A percentile compares a stretch with the other conserved stretches of the same genome.
These are phyloP conservation scores for Crithidia fasciculata DNA, from an alignment of 208 protist species.

Conservation along the genomic window DNA sequence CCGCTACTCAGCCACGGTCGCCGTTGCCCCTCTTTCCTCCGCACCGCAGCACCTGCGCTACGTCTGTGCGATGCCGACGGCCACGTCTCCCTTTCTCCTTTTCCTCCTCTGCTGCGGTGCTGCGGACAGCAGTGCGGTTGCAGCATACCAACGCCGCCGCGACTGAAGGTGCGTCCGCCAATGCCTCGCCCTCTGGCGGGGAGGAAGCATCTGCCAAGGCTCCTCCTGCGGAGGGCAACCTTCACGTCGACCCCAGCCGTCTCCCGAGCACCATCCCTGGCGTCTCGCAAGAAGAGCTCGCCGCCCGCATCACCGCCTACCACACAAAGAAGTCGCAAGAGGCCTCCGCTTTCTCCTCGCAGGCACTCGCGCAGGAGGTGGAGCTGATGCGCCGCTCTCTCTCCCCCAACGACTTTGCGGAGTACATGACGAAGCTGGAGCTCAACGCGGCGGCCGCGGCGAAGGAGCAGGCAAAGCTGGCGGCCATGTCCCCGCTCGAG, in stretches of 20 bases:
- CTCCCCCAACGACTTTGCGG: slow-evolving; percentile 49
- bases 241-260: slow-evolving; percentile 50
- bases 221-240: neutral
- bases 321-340: slow-evolving; percentile 30
- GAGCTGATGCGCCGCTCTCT: slow-evolving; percentile 73
- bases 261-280: slow-evolving; percentile 80
- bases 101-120: neutral
- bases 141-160: slow-evolving; percentile 1
- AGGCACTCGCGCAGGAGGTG: slow-evolving; percentile 45
- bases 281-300: slow-evolving; percentile 73
- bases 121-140: neutral
- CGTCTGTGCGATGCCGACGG: neutral
- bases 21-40: neutral
- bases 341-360: slow-evolving; percentile 11
- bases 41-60: neutral
- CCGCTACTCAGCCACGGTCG: neutral
- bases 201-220: neutral
- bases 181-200: neutral
- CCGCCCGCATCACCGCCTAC: slow-evolving; percentile 42
- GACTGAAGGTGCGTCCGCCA: neutral
- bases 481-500: slow-evolving; percentile 64
- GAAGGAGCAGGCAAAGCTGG: slow-evolving; percentile 54
- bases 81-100: neutral
- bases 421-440: slow-evolving; percentile 50
- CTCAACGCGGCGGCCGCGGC: slow-evolving; percentile 32